Evolutionary conservation across 495 filamentous ascomycete species (phyloP).

Genomic region (Xylona heveae): DNA sequence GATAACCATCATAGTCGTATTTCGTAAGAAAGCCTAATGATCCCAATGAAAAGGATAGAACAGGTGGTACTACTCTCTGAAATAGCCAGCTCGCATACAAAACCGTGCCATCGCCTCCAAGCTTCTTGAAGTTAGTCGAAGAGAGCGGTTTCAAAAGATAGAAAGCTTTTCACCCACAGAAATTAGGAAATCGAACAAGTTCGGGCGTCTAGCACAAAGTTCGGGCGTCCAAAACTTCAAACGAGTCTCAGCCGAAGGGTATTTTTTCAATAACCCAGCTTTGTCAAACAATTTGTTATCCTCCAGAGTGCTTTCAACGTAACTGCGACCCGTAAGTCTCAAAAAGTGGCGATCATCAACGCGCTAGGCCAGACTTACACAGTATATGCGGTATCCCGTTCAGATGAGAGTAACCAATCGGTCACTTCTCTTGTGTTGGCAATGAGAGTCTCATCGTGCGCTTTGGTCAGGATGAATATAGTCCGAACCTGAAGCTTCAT

Average conservation of each 20-base stretch:
- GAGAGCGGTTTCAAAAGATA: too few relatives aligned
- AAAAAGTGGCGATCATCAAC: slow-evolving; percentile 2
- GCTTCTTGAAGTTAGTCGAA: slow-evolving; percentile 17
- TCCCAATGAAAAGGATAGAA: slow-evolving; percentile 76
- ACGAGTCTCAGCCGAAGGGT: slow-evolving; percentile 31
- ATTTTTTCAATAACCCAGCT: slow-evolving; percentile 31
- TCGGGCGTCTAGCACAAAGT: slow-evolving; percentile 54
- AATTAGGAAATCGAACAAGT: slow-evolving; percentile 82
- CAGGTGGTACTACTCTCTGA: slow-evolving; percentile 40
- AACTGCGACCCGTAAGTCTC: slow-evolving; percentile 13
- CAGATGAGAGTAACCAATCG: slow-evolving; percentile 65
- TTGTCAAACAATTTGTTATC: slow-evolving; percentile 51
- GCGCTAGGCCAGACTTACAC: slow-evolving; percentile 27
- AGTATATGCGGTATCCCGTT: slow-evolving; percentile 43
- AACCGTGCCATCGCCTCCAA: slow-evolving; percentile 62
- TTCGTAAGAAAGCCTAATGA: slow-evolving; percentile 92
- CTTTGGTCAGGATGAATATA: slow-evolving; percentile 80
- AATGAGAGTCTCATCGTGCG: slow-evolving; percentile 65
- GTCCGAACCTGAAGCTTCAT: slow-evolving; percentile 61
- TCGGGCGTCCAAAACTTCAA: slow-evolving; percentile 67
- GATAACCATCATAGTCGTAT: slow-evolving; percentile 67
- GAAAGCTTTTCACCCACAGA: slow-evolving; percentile 22
- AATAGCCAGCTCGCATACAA: slow-evolving; percentile 8
- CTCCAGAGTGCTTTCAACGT: slow-evolving; percentile 54
- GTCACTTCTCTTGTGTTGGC: slow-evolving; percentile 54